Conservation (phyloP, 202 grass and related monocot genomes). For the Dendrocalamus latiflorus region DNA sequence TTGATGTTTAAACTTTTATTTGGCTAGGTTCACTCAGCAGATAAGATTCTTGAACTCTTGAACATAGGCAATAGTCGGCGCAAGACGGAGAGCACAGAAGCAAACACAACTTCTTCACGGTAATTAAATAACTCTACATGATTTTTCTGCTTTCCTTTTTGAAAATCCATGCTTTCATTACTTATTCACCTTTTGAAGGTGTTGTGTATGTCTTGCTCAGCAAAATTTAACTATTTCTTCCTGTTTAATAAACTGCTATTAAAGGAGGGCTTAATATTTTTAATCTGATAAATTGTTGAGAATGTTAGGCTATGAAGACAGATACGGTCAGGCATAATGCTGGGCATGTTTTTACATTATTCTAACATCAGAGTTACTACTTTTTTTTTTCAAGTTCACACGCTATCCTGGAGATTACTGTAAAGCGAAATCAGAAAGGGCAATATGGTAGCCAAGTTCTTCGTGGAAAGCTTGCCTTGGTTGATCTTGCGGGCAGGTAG, state of each 20-base stretch:
- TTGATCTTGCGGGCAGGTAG: constrained; percentile 99
- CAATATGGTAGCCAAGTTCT: constrained; percentile 89
- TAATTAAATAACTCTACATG: constrained; percentile 22
- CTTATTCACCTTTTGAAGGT: neutral
- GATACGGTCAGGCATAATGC: neutral
- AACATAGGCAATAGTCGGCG: constrained; percentile 94
- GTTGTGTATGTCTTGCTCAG: neutral
- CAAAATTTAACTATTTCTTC: neutral
- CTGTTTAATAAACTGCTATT: neutral
- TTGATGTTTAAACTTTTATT: neutral
- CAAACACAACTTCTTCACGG: constrained; percentile 95
- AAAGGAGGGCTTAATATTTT: neutral
- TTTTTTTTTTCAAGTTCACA: constrained; percentile 59
- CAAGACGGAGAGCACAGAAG: constrained; percentile 97
- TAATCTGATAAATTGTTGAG: neutral
- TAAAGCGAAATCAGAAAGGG: constrained; percentile 88
- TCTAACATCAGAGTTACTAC: neutral
- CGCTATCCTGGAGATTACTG: constrained; percentile 93
- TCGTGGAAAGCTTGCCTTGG: constrained; percentile 97
- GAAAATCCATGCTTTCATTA: neutral
- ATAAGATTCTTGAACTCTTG: constrained; percentile 97
- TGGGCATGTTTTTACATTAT: neutral
- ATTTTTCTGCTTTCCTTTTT: neutral
- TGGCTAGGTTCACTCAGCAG: constrained; percentile 86
- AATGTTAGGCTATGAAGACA: neutral